Base-by-base conservation (phyloP, 1,139 yeast genomes). In the Geotrichum cucujoidarum region DNA sequence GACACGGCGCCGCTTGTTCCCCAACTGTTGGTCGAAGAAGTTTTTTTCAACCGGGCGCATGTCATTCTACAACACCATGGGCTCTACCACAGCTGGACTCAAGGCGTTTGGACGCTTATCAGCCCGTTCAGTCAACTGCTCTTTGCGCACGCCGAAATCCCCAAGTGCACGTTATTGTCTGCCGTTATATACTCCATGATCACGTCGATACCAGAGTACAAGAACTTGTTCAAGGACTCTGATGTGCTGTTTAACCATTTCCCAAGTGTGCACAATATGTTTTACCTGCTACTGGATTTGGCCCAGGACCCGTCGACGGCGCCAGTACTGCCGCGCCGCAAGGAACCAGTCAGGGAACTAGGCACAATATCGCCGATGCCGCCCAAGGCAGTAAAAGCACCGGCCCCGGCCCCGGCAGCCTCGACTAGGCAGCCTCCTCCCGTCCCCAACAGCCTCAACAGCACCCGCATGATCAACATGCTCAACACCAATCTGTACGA, bases 151-250 rank as follows among this genome's bases (percentile, higher is more conserved):
- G 36, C 44, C 16, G 46, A 37, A 33, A 11, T 47, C 36, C 18
- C 40, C 11, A 47, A 42, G 29, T 36, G 46, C 3, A 27, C 46
- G 1, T 33, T 47, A 5, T 22, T 47, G 17, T 30, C 46, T 4
- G 43, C 50, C 4, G 17, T 47, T 14, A 47, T 47, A 13, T 47
- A 47, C 34, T 36, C 50, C 4, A 38, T 46, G 20, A 5, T 47
- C 21, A 42, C 50, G n/a, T 24, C 46, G n/a, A 31, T 35, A 17
- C 38, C 42, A 22, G 13, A 18, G 13, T 18, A 30, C 7, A 32
- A 32, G 14, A n/a, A 13, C 6, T 21, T 42, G 34, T 18, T 47
- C 3, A 24, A 37, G 6, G 37, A 47, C 20, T 32, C 36, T 10
- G 18, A 17, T 2, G 27, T 7, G 5, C 33, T 47, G 11, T 13